A percentile compares a stretch with the other conserved stretches of the same genome.
Conservation (phyloP, 1,284 basidiomycete genomes). For the Ceratobasidium papillatum region DNA sequence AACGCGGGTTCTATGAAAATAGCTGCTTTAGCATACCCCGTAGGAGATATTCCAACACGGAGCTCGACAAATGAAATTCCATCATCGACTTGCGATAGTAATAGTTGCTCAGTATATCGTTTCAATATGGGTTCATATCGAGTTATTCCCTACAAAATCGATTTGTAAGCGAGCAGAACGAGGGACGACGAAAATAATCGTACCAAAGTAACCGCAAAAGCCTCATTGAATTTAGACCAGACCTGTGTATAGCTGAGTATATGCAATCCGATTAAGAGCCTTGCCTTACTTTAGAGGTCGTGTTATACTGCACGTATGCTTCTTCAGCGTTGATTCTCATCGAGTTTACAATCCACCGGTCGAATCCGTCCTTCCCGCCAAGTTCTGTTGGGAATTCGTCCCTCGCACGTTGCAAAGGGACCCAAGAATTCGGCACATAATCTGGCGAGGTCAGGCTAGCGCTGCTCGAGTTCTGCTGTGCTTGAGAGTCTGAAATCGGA, state of each 20-base stretch:
- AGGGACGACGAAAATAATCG: background rate
- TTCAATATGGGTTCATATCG: conserved; percentile 65
- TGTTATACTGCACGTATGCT: conserved; percentile 74
- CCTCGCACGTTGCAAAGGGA: conserved; percentile 63
- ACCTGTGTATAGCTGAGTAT: background rate
- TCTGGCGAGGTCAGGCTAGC: conserved; percentile 55
- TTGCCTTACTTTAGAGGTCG: conserved; percentile 65
- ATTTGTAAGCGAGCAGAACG: background rate
- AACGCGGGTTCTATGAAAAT: too few species aligned
- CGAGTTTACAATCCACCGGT: conserved; percentile 65
- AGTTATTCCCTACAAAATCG: conserved; percentile 59
- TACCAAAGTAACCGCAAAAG: background rate
- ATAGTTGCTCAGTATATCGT: conserved; percentile 68
- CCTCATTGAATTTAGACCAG: background rate
- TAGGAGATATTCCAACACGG: conserved; percentile 55
- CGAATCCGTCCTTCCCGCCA: conserved; percentile 61
- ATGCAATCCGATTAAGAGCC: background rate
- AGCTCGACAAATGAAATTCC: conserved; percentile 78
- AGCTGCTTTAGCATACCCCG: background rate
- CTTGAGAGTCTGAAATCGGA: conserved; percentile 15
- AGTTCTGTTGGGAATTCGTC: conserved; percentile 60
- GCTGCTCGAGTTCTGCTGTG: background rate
- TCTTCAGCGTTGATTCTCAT: conserved; percentile 72
- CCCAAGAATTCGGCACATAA: conserved; percentile 62
- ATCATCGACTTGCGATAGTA: conserved; percentile 70